Base-by-base conservation (phyloP, 2,329 filamentous ascomycete genomes). In the Leptoxyphium fumago region DNA sequence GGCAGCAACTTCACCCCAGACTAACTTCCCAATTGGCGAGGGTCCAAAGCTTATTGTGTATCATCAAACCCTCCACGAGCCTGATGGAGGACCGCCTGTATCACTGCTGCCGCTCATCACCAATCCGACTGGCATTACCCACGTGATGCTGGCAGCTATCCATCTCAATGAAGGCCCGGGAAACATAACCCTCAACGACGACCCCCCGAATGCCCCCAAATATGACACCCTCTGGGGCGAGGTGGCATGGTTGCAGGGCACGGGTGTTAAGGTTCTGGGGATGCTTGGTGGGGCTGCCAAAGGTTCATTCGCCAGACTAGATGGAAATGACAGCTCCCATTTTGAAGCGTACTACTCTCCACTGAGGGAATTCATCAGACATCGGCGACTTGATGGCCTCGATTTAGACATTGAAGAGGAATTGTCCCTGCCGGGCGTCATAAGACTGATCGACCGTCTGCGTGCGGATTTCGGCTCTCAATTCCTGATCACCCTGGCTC, bases 281-380 rank as follows among this genome's bases (percentile, higher is more conserved):
- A 91, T 95, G 84, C 70, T 94, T 1, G 88, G 88, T 34, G 88
- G 88, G 13, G 86, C 87, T 2, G 86, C 85, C 0, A 72, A 74
- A 46, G 88, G 87, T 10, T 82, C 78, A 10, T 94, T 75, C 58
- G 65, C 70, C 41, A 70, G 75, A 44, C 66, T 80, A 14, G 63
- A 65, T 45, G 72, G 79, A 2, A 75, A 81, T 55, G 75, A 76
- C 45, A 59, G 68, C 32, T 63, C 65, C 5, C 65, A 72, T 42
- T 93, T 93, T 56, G 82, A 93, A 62, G 61, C 66, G 13, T 86
- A 82, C 64, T 91, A 94, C 57, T 56, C 55, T 0, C 84, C 83
- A 2, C 65, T 94, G 15, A 70, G 75, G 28, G 69, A 78, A 49
- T 64, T 87, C 49, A 70, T 94, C 34, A 70, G 72, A 2, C 65